Evolutionary conservation across 2,329 filamentous ascomycete species (phyloP), one percentile per base, ranked within the genome.

Genomic region (Ophiosphaerella narmari): DNA sequence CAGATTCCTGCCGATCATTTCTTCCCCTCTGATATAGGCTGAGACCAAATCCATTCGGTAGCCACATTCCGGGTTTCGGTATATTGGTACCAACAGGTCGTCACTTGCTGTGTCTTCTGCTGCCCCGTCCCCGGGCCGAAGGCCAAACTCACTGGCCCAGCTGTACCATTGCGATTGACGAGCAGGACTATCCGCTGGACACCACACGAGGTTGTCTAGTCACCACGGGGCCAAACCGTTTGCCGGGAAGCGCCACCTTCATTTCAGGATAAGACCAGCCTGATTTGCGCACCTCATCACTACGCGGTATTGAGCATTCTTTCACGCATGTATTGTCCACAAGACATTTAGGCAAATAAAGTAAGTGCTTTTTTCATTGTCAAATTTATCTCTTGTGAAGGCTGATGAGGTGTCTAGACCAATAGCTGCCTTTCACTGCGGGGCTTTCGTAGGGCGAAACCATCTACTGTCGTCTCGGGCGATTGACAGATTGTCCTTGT

Each of bases 401-500:
- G 31, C 43, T 46, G 29, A 46, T 26, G 13, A 21, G 11, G 12
- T 35, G 11, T 23, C 14, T 21, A 43, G 41, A 29, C 7, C 29
- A 31, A 21, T 21, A 21, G 18, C 26, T 23, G 14, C 3, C 9
- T 9, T 14, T 39, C n/a, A n/a, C 34, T 26, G 45, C 16, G 32
- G 45, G 29, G 31, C 18, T 38, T 29, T 40, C 43, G 33, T 39
- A 48, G 35, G 48, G 55, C 49, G 48, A 56, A 50, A 40, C 59
- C 48, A 51, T 51, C 57, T 51, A 37, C 50, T 41, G 48, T 55
- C 50, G 57, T 59, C 60, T 60, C 63, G 52, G 60, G 53, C 62
- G 49, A 48, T 49, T 49, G 26, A 29, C 7, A 2, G 49, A 54
- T 54, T 49, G 60, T 63, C 66, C 63, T 60, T 61, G 68, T 71